These are phyloP conservation scores for Gomphus bonarii DNA, from an alignment of 1,284 basidiomycete genomes.

Conservation along the genomic window DNA sequence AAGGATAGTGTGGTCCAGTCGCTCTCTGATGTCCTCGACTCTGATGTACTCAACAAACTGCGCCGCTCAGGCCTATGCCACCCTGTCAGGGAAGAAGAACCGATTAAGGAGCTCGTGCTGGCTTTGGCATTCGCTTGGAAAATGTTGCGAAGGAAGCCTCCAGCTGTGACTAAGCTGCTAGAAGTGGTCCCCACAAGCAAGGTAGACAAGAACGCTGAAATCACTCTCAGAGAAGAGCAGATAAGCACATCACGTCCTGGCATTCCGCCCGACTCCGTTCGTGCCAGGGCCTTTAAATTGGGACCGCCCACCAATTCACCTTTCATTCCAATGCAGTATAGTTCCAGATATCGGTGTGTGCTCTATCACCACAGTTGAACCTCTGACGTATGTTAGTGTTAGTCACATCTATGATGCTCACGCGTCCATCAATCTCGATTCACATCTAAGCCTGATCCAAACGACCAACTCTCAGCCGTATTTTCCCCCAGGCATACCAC, in stretches of 20 bases:
- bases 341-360: background rate
- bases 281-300: background rate
- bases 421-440: background rate
- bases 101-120: conserved; percentile 1
- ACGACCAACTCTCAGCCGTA: background rate
- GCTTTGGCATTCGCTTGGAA: conserved; percentile 1
- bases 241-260: background rate
- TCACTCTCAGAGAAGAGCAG: background rate
- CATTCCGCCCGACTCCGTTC: background rate
- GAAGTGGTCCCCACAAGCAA: background rate
- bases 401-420: background rate
- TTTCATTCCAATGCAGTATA: background rate
- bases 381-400: background rate
- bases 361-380: background rate
- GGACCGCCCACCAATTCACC: background rate
- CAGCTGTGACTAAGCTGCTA: background rate
- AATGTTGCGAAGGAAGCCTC: background rate
- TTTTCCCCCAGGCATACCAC: background rate
- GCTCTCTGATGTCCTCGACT: background rate
- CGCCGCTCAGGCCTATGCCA: background rate
- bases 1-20: background rate
- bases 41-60: background rate
- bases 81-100: background rate
- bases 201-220: background rate
- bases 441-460: background rate